Evolutionary conservation across 2,329 filamentous ascomycete genomes (phyloP), one percentile per base, ranked within the genome.

Genomic region (Alternaria triticimaculans): DNA sequence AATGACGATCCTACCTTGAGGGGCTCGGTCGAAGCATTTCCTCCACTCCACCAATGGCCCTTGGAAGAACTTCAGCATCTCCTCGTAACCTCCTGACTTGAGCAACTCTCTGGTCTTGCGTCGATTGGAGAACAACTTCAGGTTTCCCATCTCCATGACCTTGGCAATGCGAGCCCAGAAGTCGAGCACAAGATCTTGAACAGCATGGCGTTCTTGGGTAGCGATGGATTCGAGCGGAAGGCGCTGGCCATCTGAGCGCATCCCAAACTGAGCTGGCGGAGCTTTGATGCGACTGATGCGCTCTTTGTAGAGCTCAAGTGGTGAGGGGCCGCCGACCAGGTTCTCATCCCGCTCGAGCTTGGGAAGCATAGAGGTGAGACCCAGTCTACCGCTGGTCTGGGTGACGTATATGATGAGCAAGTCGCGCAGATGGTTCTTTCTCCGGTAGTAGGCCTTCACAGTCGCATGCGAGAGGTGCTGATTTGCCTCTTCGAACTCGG

Each of bases 81-180:
- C 89, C 46, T 92, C 90, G 78, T 99, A 98, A 65, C 89, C 88
- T 20, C 93, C 94, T 59, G 88, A 94, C 74, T 93, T 90, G 76
- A 97, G 96, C 71, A 98, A 89, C 48, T 94, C 90, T 10, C 93
- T 93, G 0, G 96, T 98, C 77, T 94, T 91, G 67, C 95, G 90
- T 62, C 93, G 90, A 15, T 93, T 96, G 26, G 90, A 88, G 80
- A 98, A 99, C 5, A 99, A 85, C 70, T 91, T 89, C 75, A 96
- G 89, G 74, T 98, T 98, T 56, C 93, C 94, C 70, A 91, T 86
- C 73, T 97, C 92, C 91, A 98, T 97, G 65, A 95, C 89, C 72
- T 93, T 92, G 68, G 94, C 97, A 73, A 99, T 94, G 30, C 93
- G 92, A 6, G 94, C 90, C 96, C 96, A 99, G 78, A 94, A 96